phyloP scores from a whole-genome alignment of 2,329 filamentous ascomycete genomes.

The Colletotrichum viniferum region DNA sequence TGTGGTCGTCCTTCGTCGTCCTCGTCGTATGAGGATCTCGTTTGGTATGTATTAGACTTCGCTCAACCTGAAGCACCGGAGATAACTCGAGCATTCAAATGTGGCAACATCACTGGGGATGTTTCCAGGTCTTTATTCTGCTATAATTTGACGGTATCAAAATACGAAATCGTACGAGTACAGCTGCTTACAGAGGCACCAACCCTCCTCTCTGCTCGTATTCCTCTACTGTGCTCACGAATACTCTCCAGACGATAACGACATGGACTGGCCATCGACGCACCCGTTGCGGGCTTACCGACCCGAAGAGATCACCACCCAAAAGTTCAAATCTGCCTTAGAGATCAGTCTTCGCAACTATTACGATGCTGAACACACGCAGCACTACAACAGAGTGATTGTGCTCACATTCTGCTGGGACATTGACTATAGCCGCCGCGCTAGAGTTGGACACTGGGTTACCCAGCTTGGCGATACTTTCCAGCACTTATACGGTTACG shows the following conservation, averaged over 20 bases:
- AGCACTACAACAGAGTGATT: neutral
- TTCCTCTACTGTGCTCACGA: neutral
- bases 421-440: neutral
- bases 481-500: neutral
- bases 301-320: neutral
- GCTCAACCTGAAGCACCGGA: neutral
- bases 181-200: fast-evolving
- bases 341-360: neutral
- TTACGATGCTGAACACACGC: neutral
- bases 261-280: neutral
- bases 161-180: neutral
- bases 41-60: neutral
- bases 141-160: too few relatives aligned
- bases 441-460: neutral
- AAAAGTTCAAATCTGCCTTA: neutral
- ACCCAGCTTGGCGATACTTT: neutral
- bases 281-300: neutral
- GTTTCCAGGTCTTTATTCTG: too few relatives aligned
- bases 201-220: neutral
- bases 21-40: neutral
- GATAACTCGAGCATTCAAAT: neutral
- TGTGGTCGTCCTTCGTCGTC: neutral
- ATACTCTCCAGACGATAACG: neutral
- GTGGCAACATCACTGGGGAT: neutral
- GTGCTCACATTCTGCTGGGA: neutral